Evolutionary conservation across 192 early-diverging fungal genomes (phyloP).

Genomic region (Podochytrium sp.): DNA sequence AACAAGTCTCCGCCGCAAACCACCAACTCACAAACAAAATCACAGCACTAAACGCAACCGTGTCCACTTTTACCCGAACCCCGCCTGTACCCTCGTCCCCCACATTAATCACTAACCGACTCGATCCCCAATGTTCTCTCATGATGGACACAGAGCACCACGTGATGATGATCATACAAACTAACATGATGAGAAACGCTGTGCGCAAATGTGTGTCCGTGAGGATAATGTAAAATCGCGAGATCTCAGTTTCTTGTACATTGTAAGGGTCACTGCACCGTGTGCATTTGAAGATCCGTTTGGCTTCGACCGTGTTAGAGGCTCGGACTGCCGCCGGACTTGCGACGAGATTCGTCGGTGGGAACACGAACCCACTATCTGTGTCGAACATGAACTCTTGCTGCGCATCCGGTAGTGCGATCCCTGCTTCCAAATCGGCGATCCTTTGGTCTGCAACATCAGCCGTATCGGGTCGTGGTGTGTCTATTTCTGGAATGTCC

Average conservation of each 20-base stretch:
- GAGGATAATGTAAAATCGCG: conserved; percentile 21
- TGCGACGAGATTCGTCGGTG: neutral
- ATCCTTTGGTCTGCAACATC: too few relatives aligned
- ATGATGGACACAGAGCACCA: conserved; percentile 37
- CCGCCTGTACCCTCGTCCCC: neutral
- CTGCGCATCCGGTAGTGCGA: too few relatives aligned
- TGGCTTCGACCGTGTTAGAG: neutral
- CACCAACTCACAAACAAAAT: conserved; percentile 11
- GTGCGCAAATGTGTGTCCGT: conserved; percentile 31
- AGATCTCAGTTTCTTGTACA: conserved; percentile 24
- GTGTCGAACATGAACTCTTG: too few relatives aligned
- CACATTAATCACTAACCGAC: conserved; percentile 4
- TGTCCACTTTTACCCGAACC: neutral
- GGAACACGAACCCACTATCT: neutral
- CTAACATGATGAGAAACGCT: conserved; percentile 42
- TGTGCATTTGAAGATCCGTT: conserved; percentile 39
- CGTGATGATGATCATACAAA: conserved; percentile 35
- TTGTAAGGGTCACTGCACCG: conserved; percentile 46
- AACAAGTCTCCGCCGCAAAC: conserved; percentile 6
- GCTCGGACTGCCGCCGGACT: too few relatives aligned
- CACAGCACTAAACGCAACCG: neutral
- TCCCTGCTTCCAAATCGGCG: too few relatives aligned
- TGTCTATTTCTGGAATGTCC: too few relatives aligned
- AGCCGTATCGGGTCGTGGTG: too few relatives aligned
- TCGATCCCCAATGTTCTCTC: conserved; percentile 29